Evolutionary conservation across 108 stramenopile species (phyloP).

Genomic region (Cyclotella choctawhatcheeana): DNA sequence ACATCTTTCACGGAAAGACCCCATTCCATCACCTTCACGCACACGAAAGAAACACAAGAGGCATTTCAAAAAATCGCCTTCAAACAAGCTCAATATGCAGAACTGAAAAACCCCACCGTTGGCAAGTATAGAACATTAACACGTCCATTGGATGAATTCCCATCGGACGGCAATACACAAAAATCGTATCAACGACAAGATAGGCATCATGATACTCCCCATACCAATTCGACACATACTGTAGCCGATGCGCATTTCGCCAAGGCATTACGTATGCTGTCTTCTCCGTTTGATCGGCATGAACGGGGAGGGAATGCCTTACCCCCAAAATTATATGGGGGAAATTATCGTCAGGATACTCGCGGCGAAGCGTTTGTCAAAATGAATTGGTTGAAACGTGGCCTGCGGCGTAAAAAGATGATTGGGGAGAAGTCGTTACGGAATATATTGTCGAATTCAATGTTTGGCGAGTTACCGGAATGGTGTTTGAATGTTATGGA

Average conservation of each 20-base stretch:
- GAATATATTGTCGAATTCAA: not conserved
- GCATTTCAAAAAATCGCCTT: not conserved
- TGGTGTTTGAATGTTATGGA: not conserved
- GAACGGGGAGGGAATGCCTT: slow-evolving; percentile 40
- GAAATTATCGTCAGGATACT: slow-evolving; percentile 16
- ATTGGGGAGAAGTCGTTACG: no score
- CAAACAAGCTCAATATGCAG: not conserved
- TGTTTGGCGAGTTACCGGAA: not conserved
- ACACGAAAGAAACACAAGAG: not conserved
- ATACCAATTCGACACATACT: not conserved
- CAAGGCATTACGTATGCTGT: slow-evolving; percentile 46
- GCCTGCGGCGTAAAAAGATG: not conserved
- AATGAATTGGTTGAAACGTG: slow-evolving; percentile 16
- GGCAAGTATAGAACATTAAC: slow-evolving; percentile 9
- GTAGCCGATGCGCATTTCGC: slow-evolving; percentile 46
- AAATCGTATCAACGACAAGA: not conserved
- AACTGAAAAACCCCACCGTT: slow-evolving; percentile 8
- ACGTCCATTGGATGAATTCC: slow-evolving; percentile 33
- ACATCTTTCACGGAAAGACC: no score
- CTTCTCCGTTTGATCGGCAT: slow-evolving; percentile 28
- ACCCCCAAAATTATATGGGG: not conserved
- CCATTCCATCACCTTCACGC: not conserved
- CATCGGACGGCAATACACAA: not conserved
- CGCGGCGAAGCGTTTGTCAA: slow-evolving; percentile 44
- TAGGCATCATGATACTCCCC: not conserved